phyloP scores from a whole-genome alignment of 179 eudicot species.

The Spinacia oleracea region DNA sequence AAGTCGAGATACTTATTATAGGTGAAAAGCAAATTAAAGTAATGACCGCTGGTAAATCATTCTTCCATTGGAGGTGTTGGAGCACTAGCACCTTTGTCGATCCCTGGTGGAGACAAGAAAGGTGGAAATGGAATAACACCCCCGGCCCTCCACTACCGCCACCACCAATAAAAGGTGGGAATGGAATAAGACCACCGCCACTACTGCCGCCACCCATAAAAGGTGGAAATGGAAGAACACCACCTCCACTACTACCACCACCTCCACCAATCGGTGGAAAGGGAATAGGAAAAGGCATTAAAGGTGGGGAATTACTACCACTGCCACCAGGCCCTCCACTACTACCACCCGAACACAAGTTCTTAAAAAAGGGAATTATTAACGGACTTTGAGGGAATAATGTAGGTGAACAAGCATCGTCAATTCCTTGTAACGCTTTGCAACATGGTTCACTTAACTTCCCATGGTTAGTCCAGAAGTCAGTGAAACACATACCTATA shows the following conservation, averaged over 20 bases:
- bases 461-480: neutral
- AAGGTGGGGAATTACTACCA: neutral
- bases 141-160: neutral
- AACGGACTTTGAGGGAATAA: neutral
- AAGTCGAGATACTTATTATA: no score
- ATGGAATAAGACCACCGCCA: neutral
- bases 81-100: neutral
- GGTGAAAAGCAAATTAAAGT: no score
- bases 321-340: neutral
- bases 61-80: neutral
- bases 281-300: neutral
- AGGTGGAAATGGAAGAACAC: neutral
- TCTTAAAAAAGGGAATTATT: neutral
- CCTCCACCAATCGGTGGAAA: neutral
- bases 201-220: neutral
- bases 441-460: neutral
- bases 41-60: neutral
- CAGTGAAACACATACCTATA: neutral
- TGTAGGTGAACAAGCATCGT: neutral
- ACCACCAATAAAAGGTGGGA: neutral
- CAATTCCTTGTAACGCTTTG: neutral
- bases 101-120: neutral
- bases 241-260: slow-evolving; percentile 2
- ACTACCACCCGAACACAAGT: neutral
- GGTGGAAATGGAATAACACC: neutral